Evolutionary conservation across 2,329 filamentous ascomycete genomes (phyloP), one percentile per base, ranked within the genome.

Genomic region (Cercospora sp.): DNA sequence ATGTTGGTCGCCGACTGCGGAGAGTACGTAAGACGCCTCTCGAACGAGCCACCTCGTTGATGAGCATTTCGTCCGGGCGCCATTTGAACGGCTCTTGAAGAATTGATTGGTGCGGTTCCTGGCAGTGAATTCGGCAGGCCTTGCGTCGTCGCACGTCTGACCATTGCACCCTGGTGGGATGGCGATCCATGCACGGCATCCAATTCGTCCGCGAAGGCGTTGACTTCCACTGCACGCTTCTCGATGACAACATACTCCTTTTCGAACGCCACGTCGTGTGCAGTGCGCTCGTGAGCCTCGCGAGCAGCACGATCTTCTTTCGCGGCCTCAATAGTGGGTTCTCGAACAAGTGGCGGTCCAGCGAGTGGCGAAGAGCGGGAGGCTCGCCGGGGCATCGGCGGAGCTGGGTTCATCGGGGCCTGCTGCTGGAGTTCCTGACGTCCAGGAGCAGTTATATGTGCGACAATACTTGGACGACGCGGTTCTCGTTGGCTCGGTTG

Each of bases 221-320:
- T 98, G 61, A 99, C 94, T 79, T 98, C 94, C 10, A 99, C 94
- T 20, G 93, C 91, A 72, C 91, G 89, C 82, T 97, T 97, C 81
- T 99, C 95, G 12, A 99, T 92, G 28, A 98, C 85, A 20, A 99
- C 94, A 75, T 98, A 99, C 72, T 98, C 95, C 72, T 94, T 89
- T 77, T 97, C 94, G 74, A 96, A 91, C 1, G 91, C 91, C 60
- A 96, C 89, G 71, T 98, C 94, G 74, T 96, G 92, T 2, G 92
- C 93, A 3, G 90, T 91, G 57, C 86, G 85, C 71, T 91, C 89
- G 48, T 84, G 83, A 60, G 85, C 85, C 61, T 83, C 81, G 36
- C 80, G 78, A 8, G 77, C 78, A 45, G 70, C 67, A 28, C 71
- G 70, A 28, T 71, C 71, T 10, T 71, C 63, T 26, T 51, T 69